A percentile compares a stretch with the other conserved stretches of the same genome.
These are phyloP conservation scores for Tetrahymena malaccensis DNA, from an alignment of 73 alveolate species.

Conservation along the genomic window DNA sequence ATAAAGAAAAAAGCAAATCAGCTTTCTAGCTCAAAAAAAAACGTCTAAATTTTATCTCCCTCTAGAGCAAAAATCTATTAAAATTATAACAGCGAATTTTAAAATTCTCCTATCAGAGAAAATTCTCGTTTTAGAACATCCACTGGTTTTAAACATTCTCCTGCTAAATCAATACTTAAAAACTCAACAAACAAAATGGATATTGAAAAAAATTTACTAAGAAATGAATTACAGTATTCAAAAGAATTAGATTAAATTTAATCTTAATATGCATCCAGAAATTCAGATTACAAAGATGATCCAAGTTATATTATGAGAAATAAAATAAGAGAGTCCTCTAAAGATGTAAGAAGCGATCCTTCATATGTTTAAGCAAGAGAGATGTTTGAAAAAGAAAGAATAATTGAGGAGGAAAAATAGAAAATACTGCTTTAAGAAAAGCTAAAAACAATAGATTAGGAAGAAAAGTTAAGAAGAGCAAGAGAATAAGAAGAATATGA, in stretches of 20 bases:
- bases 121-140: background rate
- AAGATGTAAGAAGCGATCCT: background rate
- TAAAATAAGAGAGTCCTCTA: background rate
- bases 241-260: background rate
- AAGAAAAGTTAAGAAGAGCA: background rate
- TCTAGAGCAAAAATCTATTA: background rate
- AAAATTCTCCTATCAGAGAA: background rate
- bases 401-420: background rate
- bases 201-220: background rate
- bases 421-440: background rate
- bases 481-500: background rate
- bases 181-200: background rate
- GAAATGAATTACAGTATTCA: background rate
- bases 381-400: background rate
- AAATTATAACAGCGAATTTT: background rate
- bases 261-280: background rate
- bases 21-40: background rate
- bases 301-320: background rate
- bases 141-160: background rate
- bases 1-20: background rate
- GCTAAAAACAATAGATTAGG: background rate
- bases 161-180: background rate
- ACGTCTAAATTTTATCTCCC: background rate
- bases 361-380: background rate
- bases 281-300: background rate